Evolutionary conservation across 257 asterid species (phyloP).

Genomic region (Solanum ahanhuiri): DNA sequence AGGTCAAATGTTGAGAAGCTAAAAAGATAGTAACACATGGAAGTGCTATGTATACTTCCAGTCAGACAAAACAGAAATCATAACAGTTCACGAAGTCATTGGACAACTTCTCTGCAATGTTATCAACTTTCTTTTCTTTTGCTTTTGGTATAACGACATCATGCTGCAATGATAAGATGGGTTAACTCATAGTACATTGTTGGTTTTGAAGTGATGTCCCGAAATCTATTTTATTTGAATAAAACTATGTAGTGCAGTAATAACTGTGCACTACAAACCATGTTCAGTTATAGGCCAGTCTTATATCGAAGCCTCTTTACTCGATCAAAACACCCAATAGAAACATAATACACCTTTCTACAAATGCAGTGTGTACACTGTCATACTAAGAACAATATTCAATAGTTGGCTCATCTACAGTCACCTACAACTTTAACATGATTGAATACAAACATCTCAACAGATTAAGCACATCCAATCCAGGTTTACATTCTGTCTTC

Average conservation of each 20-base stretch:
- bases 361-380: neutral
- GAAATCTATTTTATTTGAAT: neutral
- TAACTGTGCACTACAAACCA: neutral
- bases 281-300: neutral
- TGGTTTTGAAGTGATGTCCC: neutral
- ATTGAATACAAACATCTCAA: neutral
- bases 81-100: neutral
- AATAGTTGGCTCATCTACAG: neutral
- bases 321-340: neutral
- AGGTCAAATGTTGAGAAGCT: neutral
- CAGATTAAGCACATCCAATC: neutral
- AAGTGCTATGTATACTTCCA: neutral
- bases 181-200: neutral
- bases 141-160: neutral
- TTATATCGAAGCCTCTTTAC: neutral
- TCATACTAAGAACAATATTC: neutral
- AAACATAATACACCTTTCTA: neutral
- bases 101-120: neutral
- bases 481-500: constrained; percentile 62
- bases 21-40: neutral
- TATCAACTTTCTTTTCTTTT: neutral
- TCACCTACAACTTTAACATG: neutral
- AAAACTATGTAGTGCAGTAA: neutral
- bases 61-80: neutral
- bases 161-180: neutral